These are phyloP conservation scores for Cordyceps tenuipes DNA, from an alignment of 2,329 filamentous ascomycete genomes.

Conservation along the genomic window DNA sequence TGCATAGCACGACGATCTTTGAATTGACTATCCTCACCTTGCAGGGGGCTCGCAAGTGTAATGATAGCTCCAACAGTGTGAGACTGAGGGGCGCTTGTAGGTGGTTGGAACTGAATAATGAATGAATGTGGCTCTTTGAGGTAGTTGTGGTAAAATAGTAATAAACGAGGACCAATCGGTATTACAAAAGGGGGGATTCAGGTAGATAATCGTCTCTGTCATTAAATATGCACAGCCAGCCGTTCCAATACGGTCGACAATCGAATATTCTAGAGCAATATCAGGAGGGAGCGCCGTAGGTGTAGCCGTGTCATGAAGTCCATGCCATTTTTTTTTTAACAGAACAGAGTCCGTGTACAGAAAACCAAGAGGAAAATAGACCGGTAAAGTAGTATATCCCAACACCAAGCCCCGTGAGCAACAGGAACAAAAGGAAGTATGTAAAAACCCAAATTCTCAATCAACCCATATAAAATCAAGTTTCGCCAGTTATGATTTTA, in stretches of 20 bases:
- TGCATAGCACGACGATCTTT: no score
- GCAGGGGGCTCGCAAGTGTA: no score
- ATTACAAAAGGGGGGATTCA: background rate
- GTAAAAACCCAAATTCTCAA: slow-evolving; percentile 2
- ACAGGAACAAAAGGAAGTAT: background rate
- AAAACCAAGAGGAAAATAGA: slow-evolving; percentile 8
- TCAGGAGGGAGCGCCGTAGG: background rate
- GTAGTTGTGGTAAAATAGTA: background rate
- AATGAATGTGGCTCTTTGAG: no score
- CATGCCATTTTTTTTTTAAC: background rate
- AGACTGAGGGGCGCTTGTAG: background rate
- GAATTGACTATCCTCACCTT: no score
- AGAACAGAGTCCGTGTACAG: background rate
- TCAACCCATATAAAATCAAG: slow-evolving; percentile 7
- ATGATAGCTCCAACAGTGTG: no score
- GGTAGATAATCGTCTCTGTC: slow-evolving; percentile 4
- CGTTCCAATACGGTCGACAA: background rate
- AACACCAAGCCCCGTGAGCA: slow-evolving; percentile 12
- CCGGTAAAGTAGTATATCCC: slow-evolving; percentile 8
- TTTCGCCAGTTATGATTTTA: slow-evolving; percentile 9
- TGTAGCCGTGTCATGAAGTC: background rate
- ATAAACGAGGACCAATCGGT: background rate
- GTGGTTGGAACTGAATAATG: background rate
- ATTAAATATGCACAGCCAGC: slow-evolving; percentile 8
- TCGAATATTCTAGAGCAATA: slow-evolving; percentile 8